These are phyloP conservation scores for Plasmopara halstedii DNA, from an alignment of 352 stramenopile genomes.

Conservation along the genomic window DNA sequence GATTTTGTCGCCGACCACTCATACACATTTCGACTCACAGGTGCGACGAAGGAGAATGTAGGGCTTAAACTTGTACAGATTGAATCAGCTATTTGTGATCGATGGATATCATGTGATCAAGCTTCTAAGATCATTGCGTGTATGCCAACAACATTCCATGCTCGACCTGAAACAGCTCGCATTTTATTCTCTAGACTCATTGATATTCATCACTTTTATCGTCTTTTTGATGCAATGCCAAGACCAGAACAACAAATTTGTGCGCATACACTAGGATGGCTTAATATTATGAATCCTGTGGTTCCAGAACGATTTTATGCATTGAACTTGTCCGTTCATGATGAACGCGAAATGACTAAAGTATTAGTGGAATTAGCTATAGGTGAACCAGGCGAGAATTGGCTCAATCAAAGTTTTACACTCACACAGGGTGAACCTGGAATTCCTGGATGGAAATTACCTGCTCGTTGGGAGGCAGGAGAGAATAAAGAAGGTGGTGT, in stretches of 20 bases:
- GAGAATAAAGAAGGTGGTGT: conserved; percentile 60
- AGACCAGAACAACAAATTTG: conserved; percentile 41
- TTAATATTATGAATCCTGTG: conserved; percentile 80
- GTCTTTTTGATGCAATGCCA: conserved; percentile 46
- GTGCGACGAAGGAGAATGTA: conserved; percentile 56
- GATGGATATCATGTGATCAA: conserved; percentile 66
- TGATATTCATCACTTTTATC: conserved; percentile 58
- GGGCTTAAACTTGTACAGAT: conserved; percentile 77
- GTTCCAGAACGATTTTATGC: conserved; percentile 55
- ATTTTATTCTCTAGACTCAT: conserved; percentile 72
- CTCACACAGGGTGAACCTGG: conserved; percentile 37
- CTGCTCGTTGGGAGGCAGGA: conserved; percentile 72
- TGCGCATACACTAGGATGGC: conserved; percentile 50
- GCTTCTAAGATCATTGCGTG: conserved; percentile 64
- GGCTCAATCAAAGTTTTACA: conserved; percentile 74
- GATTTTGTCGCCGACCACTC: conserved; percentile 24
- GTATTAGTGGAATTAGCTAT: conserved; percentile 74
- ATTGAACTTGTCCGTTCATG: conserved; percentile 57
- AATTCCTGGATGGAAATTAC: conserved; percentile 75
- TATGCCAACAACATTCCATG: conserved; percentile 55
- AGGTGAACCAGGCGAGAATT: conserved; percentile 74
- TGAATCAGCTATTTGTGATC: conserved; percentile 66
- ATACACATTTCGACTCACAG: conserved; percentile 39
- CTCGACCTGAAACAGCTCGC: conserved; percentile 54
- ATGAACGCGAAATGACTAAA: conserved; percentile 77